Evolutionary conservation across 306 rosid genomes (phyloP), one percentile per base, ranked within the genome.

Genomic region (Vachellia collinsii): DNA sequence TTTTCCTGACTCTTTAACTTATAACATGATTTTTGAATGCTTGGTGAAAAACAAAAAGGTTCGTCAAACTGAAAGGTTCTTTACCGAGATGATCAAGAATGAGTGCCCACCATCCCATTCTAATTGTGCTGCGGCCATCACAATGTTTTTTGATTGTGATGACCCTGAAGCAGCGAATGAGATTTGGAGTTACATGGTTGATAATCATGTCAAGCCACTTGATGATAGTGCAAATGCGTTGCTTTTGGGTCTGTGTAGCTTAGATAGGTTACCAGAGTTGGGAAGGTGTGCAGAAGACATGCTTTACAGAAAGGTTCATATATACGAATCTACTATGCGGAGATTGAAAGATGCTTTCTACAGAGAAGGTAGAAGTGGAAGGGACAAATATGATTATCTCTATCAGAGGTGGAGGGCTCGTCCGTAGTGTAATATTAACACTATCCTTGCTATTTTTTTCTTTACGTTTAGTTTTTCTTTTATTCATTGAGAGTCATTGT

Each of bases 1-100:
- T 79, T 93, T 93, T 79, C 91, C 96, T 4, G 85, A 93, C 47
- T 87, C 88, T 10, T 59, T 87, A 38, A 91, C 88, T 17, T 93
- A 93, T 29, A 91, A 93, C 86, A 85, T 87, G 87, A 86, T 93
- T 62, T 93, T 93, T 10, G 84, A 86, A 63, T 88, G 94, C 82
- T 83, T 93, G 86, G 87, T 91, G 76, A 91, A 81, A 84, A 89
- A 81, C 79, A 88, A 70, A 64, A 89, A 67, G 80, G 94, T 76
- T 53, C 53, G 78, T 0, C 83, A 87, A 76, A 80, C 85, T 0
- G 79, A 86, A 22, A 87, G 78, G 50, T 91, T 91, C 75, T 93
- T 89, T 56, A 22, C 38, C 11, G 95, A 93, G 90, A 93, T 93
- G 94, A 62, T 88, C 79, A 93, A 89, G 88, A 89, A 91, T 53